Percentiles rank a stretch among this genome's conserved stretches.
Conservation (phyloP, 2,329 filamentous ascomycete species). For the Cladobotryum mycophilum region DNA sequence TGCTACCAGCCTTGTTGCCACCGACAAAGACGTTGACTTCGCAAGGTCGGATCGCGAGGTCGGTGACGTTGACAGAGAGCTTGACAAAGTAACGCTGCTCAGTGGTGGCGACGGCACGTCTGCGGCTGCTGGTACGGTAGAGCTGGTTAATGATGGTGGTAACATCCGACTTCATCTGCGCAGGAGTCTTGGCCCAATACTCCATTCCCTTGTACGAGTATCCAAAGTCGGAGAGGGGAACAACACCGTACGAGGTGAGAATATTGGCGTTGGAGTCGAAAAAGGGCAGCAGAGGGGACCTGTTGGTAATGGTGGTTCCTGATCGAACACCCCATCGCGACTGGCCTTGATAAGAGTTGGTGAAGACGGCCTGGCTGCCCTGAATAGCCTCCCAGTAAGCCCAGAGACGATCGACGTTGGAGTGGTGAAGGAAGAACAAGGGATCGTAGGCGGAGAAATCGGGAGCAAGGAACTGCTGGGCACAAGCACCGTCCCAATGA, state of each 20-base stretch:
- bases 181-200: conserved; percentile 26
- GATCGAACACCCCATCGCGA: conserved; percentile 35
- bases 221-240: conserved; percentile 29
- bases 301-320: conserved; percentile 35
- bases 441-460: conserved; percentile 40
- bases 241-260: conserved; percentile 35
- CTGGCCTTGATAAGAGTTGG: conserved; percentile 26
- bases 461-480: conserved; percentile 34
- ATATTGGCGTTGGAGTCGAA: conserved; percentile 31
- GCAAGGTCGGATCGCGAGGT: conserved; percentile 30
- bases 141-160: conserved; percentile 27
- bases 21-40: conserved; percentile 28
- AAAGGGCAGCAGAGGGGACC: conserved; percentile 46
- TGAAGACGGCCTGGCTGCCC: conserved; percentile 30
- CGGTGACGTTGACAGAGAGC: conserved; percentile 27
- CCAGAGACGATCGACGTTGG: conserved; percentile 59
- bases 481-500: conserved; percentile 36
- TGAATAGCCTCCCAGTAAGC: conserved; percentile 46
- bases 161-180: conserved; percentile 26
- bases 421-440: conserved; percentile 45
- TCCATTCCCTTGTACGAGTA: conserved; percentile 35
- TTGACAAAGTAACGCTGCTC: conserved; percentile 29
- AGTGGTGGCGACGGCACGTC: neutral
- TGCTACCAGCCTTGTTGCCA: conserved; percentile 25
- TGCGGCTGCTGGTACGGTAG: conserved; percentile 18